These are phyloP conservation scores for Turritis glabra DNA, from an alignment of 345 rosid genomes.

Conservation along the genomic window DNA sequence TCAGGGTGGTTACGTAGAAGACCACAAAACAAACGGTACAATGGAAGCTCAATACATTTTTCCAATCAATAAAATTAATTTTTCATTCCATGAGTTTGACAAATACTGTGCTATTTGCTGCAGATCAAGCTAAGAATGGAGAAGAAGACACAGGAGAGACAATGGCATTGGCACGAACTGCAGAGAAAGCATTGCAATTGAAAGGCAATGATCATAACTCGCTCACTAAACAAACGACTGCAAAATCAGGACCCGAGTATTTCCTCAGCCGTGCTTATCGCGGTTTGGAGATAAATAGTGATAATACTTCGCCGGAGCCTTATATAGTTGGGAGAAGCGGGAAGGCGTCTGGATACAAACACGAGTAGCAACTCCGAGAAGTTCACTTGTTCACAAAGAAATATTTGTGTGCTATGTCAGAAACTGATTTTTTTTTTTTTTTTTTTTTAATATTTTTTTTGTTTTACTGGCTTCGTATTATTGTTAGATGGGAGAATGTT, in stretches of 20 bases:
- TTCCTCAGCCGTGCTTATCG: constrained; percentile 67
- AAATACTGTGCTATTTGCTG: constrained; percentile 16
- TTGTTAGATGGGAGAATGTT: not conserved
- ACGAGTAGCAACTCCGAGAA: constrained; percentile 43
- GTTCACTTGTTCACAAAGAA: not conserved
- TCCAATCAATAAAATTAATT: not conserved
- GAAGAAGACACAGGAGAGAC: constrained; percentile 45
- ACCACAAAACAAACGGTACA: constrained; percentile 24
- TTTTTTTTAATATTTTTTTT: not conserved
- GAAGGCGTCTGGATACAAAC: constrained; percentile 61
- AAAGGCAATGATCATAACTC: constrained; percentile 43
- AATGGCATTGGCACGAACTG: constrained; percentile 61
- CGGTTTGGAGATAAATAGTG: constrained; percentile 61
- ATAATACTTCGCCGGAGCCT: constrained; percentile 53
- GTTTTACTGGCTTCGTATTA: not conserved
- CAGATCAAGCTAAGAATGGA: constrained; percentile 35
- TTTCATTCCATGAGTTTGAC: constrained; percentile 10
- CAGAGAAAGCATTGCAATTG: constrained; percentile 71
- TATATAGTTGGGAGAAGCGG: constrained; percentile 76
- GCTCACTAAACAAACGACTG: constrained; percentile 53
- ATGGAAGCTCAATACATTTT: not conserved
- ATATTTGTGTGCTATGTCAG: not conserved
- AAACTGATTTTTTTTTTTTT: not conserved
- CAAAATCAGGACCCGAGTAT: constrained; percentile 84
- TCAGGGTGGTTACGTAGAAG: constrained; percentile 76